Evolutionary conservation across 345 rosid species (phyloP).

Genomic region (Geranium brycei): DNA sequence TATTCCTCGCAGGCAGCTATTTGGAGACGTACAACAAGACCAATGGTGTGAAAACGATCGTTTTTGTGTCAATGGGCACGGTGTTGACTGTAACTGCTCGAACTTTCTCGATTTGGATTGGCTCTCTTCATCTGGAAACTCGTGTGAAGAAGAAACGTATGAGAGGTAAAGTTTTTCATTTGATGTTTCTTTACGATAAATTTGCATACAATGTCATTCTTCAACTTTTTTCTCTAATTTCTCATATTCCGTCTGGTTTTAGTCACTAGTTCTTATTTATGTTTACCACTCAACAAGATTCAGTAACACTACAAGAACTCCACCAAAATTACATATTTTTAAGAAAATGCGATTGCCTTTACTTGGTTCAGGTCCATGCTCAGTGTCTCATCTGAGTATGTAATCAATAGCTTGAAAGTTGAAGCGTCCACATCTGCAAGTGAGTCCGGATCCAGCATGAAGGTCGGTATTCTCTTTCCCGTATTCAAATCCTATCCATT

Average conservation of each 20-base stretch:
- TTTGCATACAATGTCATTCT: too few relatives aligned
- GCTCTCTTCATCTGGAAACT: slow-evolving; percentile 88
- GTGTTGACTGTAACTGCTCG: slow-evolving; percentile 45
- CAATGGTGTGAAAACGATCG: slow-evolving; percentile 30
- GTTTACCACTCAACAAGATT: too few relatives aligned
- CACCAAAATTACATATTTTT: too few relatives aligned
- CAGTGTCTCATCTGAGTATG: slow-evolving; percentile 20
- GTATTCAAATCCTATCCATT: too few relatives aligned
- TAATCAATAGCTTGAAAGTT: slow-evolving; percentile 10
- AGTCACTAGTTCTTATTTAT: not conserved
- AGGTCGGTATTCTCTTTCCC: slow-evolving; percentile 12
- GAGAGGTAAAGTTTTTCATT: slow-evolving; percentile 37
- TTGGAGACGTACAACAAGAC: slow-evolving; percentile 28
- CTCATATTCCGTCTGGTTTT: not conserved
- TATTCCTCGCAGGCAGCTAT: slow-evolving; percentile 16
- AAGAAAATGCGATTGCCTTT: not conserved
- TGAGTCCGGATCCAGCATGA: slow-evolving; percentile 19
- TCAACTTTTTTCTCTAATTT: not conserved
- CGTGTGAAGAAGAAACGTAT: slow-evolving; percentile 57
- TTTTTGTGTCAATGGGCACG: slow-evolving; percentile 36
- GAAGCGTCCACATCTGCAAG: slow-evolving; percentile 19
- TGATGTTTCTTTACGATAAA: not conserved
- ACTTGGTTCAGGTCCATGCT: slow-evolving; percentile 10
- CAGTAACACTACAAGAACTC: not conserved
- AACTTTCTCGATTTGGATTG: slow-evolving; percentile 67